Conservation (phyloP, 768 basidiomycete species). For the Mycena indigotica region DNA sequence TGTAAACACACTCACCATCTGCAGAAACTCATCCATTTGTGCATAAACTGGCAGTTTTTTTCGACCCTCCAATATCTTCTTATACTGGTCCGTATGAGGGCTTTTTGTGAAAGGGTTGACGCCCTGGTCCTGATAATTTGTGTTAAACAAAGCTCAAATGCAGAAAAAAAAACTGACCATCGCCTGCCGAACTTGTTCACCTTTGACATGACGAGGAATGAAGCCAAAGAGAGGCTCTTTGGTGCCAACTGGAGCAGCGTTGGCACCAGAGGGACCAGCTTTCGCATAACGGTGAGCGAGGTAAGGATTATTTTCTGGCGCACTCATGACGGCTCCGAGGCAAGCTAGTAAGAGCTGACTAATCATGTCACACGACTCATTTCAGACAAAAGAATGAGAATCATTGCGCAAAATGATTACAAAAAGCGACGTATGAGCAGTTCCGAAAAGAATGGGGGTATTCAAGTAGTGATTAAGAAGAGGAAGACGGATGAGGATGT, state of each 20-base stretch:
- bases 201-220: constrained; percentile 67
- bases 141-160: too few species aligned
- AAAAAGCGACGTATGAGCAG: constrained; percentile 58
- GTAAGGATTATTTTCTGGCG: constrained; percentile 52
- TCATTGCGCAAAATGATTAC: constrained; percentile 50
- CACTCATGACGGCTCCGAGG: constrained; percentile 2
- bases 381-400: constrained; percentile 20
- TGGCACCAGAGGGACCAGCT: constrained; percentile 30
- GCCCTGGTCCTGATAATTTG: constrained; percentile 79
- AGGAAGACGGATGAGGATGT: constrained; percentile 61
- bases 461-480: constrained; percentile 63
- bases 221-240: constrained; percentile 75
- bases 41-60: constrained; percentile 89
- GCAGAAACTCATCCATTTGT: constrained; percentile 91
- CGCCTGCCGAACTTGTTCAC: constrained; percentile 64
- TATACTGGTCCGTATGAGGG: constrained; percentile 78
- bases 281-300: constrained; percentile 45
- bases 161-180: constrained; percentile 56
- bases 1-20: constrained; percentile 64
- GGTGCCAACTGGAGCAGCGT: constrained; percentile 23
- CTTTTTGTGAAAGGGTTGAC: constrained; percentile 87
- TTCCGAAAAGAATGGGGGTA: constrained; percentile 57
- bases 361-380: constrained; percentile 18
- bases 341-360: background rate
- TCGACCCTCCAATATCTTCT: constrained; percentile 80